Percentiles rank a stretch among this genome's conserved stretches.
These are phyloP conservation scores for Oryza punctata DNA, from an alignment of 176 grass and related monocot genomes.

Conservation along the genomic window DNA sequence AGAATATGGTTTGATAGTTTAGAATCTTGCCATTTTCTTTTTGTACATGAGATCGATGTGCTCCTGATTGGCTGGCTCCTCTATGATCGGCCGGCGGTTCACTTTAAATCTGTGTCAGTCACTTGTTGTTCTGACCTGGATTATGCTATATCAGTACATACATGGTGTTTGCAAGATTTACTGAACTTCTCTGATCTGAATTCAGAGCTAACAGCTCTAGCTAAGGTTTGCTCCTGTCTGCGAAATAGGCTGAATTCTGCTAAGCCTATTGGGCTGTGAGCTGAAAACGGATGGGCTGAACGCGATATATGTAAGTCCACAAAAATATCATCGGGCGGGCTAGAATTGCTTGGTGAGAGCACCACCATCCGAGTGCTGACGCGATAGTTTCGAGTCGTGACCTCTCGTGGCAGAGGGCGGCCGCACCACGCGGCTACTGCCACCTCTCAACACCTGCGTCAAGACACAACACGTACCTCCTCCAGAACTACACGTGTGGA, in stretches of 20 bases:
- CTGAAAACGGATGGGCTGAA: no score
- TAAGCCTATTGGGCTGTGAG: no score
- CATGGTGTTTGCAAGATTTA: neutral
- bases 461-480: slow-evolving; percentile 40
- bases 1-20: slow-evolving; percentile 12
- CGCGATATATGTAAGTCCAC: no score
- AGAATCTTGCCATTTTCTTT: neutral
- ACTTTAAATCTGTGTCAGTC: neutral
- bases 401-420: neutral
- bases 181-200: neutral
- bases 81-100: no score
- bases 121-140: neutral
- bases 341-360: no score
- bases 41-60: slow-evolving; percentile 34
- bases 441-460: no score
- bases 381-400: neutral
- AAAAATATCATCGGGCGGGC: no score
- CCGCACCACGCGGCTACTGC: no score
- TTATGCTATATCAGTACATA: neutral
- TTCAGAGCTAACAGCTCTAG: neutral
- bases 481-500: slow-evolving; percentile 29
- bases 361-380: no score
- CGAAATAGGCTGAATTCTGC: neutral
- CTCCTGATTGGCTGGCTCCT: no score
- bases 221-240: no score